These are phyloP conservation scores for Paraphoma sp. DNA, from an alignment of 2,329 filamentous ascomycete species.

Conservation along the genomic window DNA sequence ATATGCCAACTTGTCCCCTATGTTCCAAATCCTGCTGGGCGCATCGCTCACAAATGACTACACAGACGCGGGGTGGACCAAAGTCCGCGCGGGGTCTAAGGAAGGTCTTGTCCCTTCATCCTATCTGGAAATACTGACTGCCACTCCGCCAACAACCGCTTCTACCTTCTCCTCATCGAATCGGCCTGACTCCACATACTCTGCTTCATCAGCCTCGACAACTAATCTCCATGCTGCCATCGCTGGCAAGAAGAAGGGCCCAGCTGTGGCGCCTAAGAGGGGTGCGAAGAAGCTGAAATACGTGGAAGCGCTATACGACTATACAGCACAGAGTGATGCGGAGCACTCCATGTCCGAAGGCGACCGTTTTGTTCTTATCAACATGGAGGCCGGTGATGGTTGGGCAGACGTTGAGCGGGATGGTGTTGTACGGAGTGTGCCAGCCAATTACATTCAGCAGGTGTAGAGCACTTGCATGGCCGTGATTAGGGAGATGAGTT, in stretches of 20 bases:
- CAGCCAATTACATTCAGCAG: conserved; percentile 88
- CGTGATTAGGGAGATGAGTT: conserved; percentile 16
- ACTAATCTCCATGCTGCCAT: conserved; percentile 52
- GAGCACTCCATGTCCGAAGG: conserved; percentile 93
- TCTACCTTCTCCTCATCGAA: conserved; percentile 43
- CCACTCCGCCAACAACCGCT: conserved; percentile 47
- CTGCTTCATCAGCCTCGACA: conserved; percentile 78
- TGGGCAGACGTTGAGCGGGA: conserved; percentile 98
- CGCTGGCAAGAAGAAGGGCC: conserved; percentile 80
- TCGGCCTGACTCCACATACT: conserved; percentile 67
- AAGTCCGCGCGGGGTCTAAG: conserved; percentile 74
- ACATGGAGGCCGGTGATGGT: conserved; percentile 86
- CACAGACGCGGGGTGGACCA: conserved; percentile 90
- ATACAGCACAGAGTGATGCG: conserved; percentile 80
- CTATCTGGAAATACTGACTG: conserved; percentile 73
- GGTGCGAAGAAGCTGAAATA: conserved; percentile 95
- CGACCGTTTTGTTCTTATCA: conserved; percentile 88
- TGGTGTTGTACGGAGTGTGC: conserved; percentile 84
- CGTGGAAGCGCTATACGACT: conserved; percentile 92
- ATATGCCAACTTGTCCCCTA: conserved; percentile 16
- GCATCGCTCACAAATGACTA: conserved; percentile 23
- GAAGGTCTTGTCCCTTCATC: conserved; percentile 87
- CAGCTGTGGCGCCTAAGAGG: conserved; percentile 86
- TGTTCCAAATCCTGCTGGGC: conserved; percentile 20
- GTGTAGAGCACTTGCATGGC: conserved; percentile 54